These are phyloP conservation scores for Penicillium flavigenum DNA, from an alignment of 495 filamentous ascomycete species.

Conservation along the genomic window DNA sequence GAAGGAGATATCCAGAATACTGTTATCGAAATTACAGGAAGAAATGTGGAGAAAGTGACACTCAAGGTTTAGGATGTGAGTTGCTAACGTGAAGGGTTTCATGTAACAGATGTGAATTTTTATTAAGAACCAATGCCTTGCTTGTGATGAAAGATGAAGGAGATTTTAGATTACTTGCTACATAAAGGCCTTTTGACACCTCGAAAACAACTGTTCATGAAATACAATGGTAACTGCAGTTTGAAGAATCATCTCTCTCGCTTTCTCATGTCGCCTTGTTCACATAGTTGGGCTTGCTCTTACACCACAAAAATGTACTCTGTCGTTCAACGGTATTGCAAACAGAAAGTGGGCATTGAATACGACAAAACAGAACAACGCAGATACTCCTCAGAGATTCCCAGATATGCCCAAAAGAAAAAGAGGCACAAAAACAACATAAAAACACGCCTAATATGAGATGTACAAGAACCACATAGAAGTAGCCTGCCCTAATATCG, in stretches of 20 bases:
- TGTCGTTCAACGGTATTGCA: not conserved
- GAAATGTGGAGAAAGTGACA: constrained; percentile 6
- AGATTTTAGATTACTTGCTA: not conserved
- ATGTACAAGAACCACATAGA: not conserved
- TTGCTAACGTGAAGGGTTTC: not conserved
- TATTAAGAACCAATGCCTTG: not conserved
- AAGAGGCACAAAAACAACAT: not conserved
- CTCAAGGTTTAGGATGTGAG: not conserved
- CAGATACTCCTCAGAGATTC: not conserved
- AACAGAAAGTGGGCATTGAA: not conserved
- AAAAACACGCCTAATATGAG: not conserved
- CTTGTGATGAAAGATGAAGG: not conserved
- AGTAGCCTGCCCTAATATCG: not conserved
- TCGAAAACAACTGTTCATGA: not conserved
- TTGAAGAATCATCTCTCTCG: not conserved
- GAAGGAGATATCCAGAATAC: constrained; percentile 12
- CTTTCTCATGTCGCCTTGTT: not conserved
- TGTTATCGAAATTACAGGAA: constrained; percentile 12
- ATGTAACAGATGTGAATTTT: not conserved
- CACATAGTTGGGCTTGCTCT: not conserved
- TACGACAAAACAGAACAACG: not conserved
- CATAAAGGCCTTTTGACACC: not conserved
- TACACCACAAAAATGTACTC: not conserved
- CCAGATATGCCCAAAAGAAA: not conserved
- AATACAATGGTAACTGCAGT: not conserved